Evolutionary conservation across 2,329 filamentous ascomycete genomes (phyloP), one percentile per base, ranked within the genome.

Genomic region (Colletotrichum sp.): DNA sequence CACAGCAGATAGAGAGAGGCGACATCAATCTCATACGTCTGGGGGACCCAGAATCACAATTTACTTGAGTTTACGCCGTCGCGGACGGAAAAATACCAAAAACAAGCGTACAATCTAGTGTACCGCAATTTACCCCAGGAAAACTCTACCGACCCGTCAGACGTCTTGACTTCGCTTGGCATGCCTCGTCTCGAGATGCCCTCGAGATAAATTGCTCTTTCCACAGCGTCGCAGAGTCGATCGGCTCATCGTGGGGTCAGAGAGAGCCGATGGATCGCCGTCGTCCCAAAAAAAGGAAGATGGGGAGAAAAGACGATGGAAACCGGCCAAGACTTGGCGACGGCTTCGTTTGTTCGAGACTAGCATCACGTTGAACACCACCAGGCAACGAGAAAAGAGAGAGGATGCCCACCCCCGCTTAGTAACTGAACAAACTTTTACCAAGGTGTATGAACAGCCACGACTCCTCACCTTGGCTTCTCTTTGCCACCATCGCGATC

Each of bases 121-220:
- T 32, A 62, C 26, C 15, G 59, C 64, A 76, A 68, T 72, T 12
- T 72, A 59, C 73, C 63, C 69, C 52, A 75, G 36, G 24, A 60
- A 26, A 65, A 39, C 55, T 69, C 30, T 52, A 52, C 59, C 26
- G 26, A 52, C 44, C 44, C 44, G 44, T 52, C 39, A 55, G 39
- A 52, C 44, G 24, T 49, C 34, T 32, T 44, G 28, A 30, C 36
- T 62, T 55, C 18, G 55, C 57, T 44, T 57, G 65, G 21, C 49
- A 32, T 63, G 59, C 32, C 59, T 16, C 70, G 64, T 69, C 64
- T 76, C 63, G 64, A 69, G 15, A 64, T 73, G 64, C 70, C 59
- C 64, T 76, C 70, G 70, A 73, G 73, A 69, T 76, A 73, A 65
- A 76, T 73, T 76, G 64, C 73, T 32, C 63, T 24, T 24, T 13